A percentile compares a stretch with the other conserved stretches of the same genome.
Conservation (phyloP, 2,329 filamentous ascomycete species). For the Xylaria digitata region DNA sequence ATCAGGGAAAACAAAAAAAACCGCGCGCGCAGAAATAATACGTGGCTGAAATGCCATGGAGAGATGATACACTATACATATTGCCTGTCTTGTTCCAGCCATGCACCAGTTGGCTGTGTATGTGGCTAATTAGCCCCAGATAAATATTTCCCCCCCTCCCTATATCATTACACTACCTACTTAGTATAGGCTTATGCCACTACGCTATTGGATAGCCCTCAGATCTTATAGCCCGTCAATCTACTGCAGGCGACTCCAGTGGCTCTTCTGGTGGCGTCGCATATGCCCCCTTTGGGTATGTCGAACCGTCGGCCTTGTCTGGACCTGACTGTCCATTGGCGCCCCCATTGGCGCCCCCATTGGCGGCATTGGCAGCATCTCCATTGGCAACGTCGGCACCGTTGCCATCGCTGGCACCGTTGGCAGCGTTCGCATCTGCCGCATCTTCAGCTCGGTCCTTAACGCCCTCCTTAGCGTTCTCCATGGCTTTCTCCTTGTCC, state of each 20-base stretch:
- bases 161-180: background rate
- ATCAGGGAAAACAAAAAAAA: background rate
- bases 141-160: background rate
- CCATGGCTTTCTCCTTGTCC: constrained; percentile 16
- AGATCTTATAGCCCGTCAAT: constrained; percentile 28
- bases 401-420: too few species aligned
- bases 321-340: constrained; percentile 4
- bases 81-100: background rate
- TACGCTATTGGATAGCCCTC: background rate
- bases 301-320: constrained; percentile 28
- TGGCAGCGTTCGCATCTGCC: constrained; percentile 19
- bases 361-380: too few species aligned
- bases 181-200: background rate
- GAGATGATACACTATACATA: constrained; percentile 2
- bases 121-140: constrained; percentile 26
- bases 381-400: too few species aligned
- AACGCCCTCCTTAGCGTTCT: background rate
- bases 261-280: constrained; percentile 29
- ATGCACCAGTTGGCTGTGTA: constrained; percentile 7
- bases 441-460: constrained; percentile 18
- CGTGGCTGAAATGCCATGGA: constrained; percentile 20
- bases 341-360: constrained; percentile 2
- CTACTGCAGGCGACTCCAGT: constrained; percentile 44
- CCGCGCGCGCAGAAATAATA: constrained; percentile 4
- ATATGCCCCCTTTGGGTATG: constrained; percentile 19